phyloP scores from a whole-genome alignment of 2,329 filamentous ascomycete species.

The Colletotrichum salicis region DNA sequence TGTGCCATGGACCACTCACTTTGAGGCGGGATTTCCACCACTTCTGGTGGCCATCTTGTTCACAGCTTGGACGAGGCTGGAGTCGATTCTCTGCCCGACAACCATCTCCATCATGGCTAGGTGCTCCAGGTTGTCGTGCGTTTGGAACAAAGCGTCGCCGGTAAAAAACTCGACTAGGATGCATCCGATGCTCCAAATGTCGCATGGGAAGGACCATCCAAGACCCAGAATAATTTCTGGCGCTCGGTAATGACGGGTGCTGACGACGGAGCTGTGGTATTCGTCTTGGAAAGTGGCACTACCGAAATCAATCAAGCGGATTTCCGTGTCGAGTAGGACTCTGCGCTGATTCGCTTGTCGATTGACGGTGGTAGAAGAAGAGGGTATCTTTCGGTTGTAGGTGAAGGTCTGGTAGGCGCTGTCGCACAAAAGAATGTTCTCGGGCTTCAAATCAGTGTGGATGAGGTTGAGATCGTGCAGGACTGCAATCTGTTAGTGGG shows the following conservation, averaged over 20 bases:
- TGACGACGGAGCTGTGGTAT: constrained; percentile 78
- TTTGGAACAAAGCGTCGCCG: constrained; percentile 77
- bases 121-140: constrained; percentile 78
- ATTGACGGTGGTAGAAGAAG: constrained; percentile 69
- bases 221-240: constrained; percentile 77
- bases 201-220: constrained; percentile 77
- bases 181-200: constrained; percentile 80
- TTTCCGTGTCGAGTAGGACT: constrained; percentile 75
- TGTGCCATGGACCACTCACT: constrained; percentile 57
- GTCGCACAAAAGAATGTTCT: constrained; percentile 76
- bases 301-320: constrained; percentile 77
- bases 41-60: constrained; percentile 67
- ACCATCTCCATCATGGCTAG: constrained; percentile 82
- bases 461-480: constrained; percentile 97
- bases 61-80: constrained; percentile 66
- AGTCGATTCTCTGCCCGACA: constrained; percentile 68
- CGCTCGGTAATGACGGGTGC: constrained; percentile 75
- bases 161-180: constrained; percentile 79
- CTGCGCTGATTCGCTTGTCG: constrained; percentile 72
- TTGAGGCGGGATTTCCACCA: constrained; percentile 70
- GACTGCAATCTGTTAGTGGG: constrained; percentile 62
- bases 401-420: constrained; percentile 76
- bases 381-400: constrained; percentile 76
- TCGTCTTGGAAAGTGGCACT: constrained; percentile 79
- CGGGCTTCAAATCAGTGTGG: constrained; percentile 82